Conservation (phyloP, 352 stramenopile species). For the Pythium volutum region DNA sequence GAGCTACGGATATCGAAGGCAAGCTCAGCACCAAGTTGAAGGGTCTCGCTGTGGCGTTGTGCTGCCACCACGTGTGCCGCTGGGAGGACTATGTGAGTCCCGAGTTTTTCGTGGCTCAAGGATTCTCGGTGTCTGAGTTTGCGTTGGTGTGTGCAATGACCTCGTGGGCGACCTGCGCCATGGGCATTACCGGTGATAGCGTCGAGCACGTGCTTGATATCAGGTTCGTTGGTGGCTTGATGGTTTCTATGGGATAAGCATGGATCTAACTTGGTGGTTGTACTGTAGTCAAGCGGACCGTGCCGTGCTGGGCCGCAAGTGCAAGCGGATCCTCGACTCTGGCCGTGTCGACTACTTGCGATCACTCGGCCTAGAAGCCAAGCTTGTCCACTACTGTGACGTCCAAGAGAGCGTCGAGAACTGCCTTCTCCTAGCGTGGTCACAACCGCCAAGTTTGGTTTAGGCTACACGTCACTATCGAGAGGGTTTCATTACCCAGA, state of each 20-base stretch:
- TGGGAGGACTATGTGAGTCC: conserved; percentile 79
- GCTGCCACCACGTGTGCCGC: conserved; percentile 73
- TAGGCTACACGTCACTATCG: conserved; percentile 10
- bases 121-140: conserved; percentile 61
- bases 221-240: conserved; percentile 48
- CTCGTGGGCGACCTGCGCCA: conserved; percentile 78
- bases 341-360: conserved; percentile 59
- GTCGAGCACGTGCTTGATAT: conserved; percentile 71
- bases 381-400: conserved; percentile 79
- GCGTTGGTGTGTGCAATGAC: conserved; percentile 62
- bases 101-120: conserved; percentile 50
- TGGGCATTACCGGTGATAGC: conserved; percentile 57
- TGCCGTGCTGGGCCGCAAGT: conserved; percentile 55
- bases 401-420: conserved; percentile 76
- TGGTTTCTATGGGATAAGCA: no score
- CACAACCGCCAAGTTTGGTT: conserved; percentile 3
- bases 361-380: conserved; percentile 47
- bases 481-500: neutral
- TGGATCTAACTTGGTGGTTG: no score
- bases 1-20: neutral
- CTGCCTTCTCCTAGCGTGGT: conserved; percentile 72
- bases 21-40: conserved; percentile 33
- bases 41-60: conserved; percentile 70
- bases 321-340: conserved; percentile 76
- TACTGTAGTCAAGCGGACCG: conserved; percentile 63